Conservation (phyloP, 352 stramenopile species). For the Phytophthora cryptogea region DNA sequence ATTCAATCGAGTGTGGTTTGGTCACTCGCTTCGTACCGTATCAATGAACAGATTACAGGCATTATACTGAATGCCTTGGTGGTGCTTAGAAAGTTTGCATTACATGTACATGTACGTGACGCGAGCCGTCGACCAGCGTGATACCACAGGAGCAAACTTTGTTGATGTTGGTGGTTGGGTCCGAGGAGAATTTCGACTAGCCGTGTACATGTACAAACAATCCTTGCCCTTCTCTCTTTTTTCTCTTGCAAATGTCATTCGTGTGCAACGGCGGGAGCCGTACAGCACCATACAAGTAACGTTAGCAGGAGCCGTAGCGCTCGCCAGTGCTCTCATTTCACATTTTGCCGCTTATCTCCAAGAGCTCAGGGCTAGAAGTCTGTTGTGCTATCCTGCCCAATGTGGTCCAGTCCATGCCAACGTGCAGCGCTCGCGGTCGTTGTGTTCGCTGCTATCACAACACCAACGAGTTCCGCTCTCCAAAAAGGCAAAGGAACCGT, state of each 20-base stretch:
- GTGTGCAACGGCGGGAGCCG: background rate
- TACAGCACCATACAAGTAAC: too few relatives aligned
- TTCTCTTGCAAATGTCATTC: background rate
- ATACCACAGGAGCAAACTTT: slow-evolving; percentile 18
- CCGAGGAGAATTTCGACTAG: too few relatives aligned
- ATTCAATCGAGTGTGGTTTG: background rate
- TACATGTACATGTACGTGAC: slow-evolving; percentile 4
- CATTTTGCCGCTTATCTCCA: slow-evolving; percentile 16
- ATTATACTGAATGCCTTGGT: too few relatives aligned
- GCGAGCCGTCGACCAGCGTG: slow-evolving; percentile 7
- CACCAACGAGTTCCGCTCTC: background rate
- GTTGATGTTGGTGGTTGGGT: too few relatives aligned
- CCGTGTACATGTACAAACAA: slow-evolving; percentile 16
- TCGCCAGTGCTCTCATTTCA: slow-evolving; percentile 14
- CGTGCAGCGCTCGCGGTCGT: slow-evolving; percentile 6
- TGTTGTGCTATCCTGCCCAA: background rate
- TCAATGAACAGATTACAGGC: background rate
- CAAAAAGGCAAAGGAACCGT: slow-evolving; percentile 22
- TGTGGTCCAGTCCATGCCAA: slow-evolving; percentile 9
- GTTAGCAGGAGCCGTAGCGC: background rate
- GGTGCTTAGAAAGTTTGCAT: too few relatives aligned
- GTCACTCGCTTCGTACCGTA: background rate
- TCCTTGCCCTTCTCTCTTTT: slow-evolving; percentile 10
- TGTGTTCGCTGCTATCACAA: slow-evolving; percentile 3
- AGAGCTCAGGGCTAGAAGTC: background rate